These are phyloP conservation scores for Rhododendron vialii DNA, from an alignment of 148 eudicot genomes.

Conservation along the genomic window DNA sequence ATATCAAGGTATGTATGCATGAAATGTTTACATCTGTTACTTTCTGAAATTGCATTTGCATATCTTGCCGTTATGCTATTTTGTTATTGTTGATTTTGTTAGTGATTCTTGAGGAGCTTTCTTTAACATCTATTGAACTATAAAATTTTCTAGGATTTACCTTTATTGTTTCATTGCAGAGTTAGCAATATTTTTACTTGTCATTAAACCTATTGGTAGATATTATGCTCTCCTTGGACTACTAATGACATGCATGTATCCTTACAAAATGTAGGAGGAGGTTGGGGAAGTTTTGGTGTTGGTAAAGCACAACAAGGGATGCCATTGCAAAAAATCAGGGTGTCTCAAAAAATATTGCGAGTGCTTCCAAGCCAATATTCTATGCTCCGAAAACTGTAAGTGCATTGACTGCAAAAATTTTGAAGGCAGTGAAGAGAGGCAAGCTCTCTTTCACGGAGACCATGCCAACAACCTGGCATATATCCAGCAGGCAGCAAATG, in stretches of 20 bases:
- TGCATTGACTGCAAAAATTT: slow-evolving; percentile 93
- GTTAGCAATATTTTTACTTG: neutral
- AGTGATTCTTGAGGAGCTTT: neutral
- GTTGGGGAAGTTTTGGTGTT: slow-evolving; percentile 54
- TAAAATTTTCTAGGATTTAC: neutral
- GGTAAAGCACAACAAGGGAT: slow-evolving; percentile 88
- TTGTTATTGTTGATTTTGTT: neutral
- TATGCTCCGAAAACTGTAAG: slow-evolving; percentile 91
- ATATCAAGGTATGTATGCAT: slow-evolving; percentile 44
- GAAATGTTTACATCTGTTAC: neutral
- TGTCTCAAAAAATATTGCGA: slow-evolving; percentile 93
- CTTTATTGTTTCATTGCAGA: neutral
- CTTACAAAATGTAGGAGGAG: slow-evolving; percentile 54
- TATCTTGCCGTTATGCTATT: neutral
- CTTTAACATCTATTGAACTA: neutral
- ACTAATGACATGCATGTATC: neutral
- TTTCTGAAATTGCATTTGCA: neutral
- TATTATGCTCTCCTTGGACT: neutral
- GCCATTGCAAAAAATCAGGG: slow-evolving; percentile 97
- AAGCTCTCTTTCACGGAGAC: slow-evolving; percentile 88
- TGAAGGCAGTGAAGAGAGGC: slow-evolving; percentile 95
- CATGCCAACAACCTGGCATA: slow-evolving; percentile 64
- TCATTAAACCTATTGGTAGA: neutral
- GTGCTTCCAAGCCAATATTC: slow-evolving; percentile 91
- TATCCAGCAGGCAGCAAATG: slow-evolving; percentile 90